Percentiles rank a stretch among this genome's conserved stretches.
Conservation (phyloP, 495 filamentous ascomycete genomes). For the Penicillium pancosmium region DNA sequence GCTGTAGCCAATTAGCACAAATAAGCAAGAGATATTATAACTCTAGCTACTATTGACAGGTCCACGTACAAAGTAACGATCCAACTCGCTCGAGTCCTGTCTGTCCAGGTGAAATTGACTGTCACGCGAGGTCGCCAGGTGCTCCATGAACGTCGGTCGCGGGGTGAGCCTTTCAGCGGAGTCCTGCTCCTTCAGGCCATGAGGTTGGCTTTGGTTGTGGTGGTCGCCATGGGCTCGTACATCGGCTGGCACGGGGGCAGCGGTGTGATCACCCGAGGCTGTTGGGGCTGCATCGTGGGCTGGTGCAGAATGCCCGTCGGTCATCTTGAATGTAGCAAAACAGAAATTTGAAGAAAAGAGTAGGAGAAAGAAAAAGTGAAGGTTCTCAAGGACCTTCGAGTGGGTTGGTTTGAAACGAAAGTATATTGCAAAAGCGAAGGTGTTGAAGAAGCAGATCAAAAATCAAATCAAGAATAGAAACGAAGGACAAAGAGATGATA, state of each 20-base stretch:
- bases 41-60: too few species aligned
- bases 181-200: slow-evolving; percentile 28
- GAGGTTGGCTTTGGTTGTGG: slow-evolving; percentile 14
- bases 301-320: slow-evolving; percentile 23
- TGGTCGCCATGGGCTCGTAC: slow-evolving; percentile 24
- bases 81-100: slow-evolving; percentile 41
- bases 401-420: slow-evolving; percentile 4
- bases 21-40: too few species aligned
- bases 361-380: slow-evolving; percentile 3
- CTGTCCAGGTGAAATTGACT: slow-evolving; percentile 39
- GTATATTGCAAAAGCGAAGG: slow-evolving; percentile 3
- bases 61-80: slow-evolving; percentile 49
- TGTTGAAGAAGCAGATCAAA: background rate
- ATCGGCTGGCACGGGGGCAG: slow-evolving; percentile 34
- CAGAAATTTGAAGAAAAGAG: slow-evolving; percentile 4
- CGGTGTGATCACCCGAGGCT: slow-evolving; percentile 15
- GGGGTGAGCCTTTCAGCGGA: slow-evolving; percentile 34
- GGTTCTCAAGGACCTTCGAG: background rate
- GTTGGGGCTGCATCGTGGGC: slow-evolving; percentile 21
- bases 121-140: slow-evolving; percentile 40
- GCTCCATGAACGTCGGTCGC: slow-evolving; percentile 43
- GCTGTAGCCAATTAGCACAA: slow-evolving; percentile 24
- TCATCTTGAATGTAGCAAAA: slow-evolving; percentile 18
- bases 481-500: slow-evolving; percentile 8
- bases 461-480: slow-evolving; percentile 1